Evolutionary conservation across 257 asterid species (phyloP).

Genomic region (Thymus quinquecostatus): DNA sequence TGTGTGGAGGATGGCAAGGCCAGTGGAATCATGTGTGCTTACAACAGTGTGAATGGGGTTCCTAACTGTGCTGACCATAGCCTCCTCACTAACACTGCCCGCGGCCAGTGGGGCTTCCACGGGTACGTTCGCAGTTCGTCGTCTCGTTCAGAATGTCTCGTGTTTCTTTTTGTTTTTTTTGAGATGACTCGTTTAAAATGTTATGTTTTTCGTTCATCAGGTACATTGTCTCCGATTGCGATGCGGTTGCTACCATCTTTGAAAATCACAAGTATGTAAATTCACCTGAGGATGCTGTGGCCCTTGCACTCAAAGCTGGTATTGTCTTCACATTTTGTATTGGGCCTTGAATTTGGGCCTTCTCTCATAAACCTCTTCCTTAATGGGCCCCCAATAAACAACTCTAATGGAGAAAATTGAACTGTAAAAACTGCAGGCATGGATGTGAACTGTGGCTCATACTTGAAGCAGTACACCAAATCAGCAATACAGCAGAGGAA

Average conservation of each 20-base stretch:
- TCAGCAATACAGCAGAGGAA: constrained; percentile 67
- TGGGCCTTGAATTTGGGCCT: too few species aligned
- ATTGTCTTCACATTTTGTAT: background rate
- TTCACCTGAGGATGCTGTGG: constrained; percentile 77
- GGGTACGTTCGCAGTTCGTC: constrained; percentile 50
- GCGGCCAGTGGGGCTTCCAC: constrained; percentile 68
- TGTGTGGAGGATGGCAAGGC: constrained; percentile 76
- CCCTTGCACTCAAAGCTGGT: constrained; percentile 87
- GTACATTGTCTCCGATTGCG: constrained; percentile 88
- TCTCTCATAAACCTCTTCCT: too few species aligned
- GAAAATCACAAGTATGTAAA: constrained; percentile 55
- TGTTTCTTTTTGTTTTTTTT: background rate
- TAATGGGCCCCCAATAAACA: too few species aligned
- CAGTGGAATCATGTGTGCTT: constrained; percentile 97
- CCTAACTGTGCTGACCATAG: constrained; percentile 81
- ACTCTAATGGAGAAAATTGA: background rate
- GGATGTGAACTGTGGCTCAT: constrained; percentile 83
- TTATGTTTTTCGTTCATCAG: constrained; percentile 35
- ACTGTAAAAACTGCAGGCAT: constrained; percentile 54
- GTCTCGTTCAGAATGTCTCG: background rate
- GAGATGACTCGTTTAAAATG: background rate
- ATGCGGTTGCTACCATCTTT: constrained; percentile 64
- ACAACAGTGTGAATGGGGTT: constrained; percentile 79
- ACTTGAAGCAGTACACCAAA: constrained; percentile 64
- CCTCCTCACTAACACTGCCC: constrained; percentile 75